Conservation (phyloP, 228 moss, liverwort and hornwort genomes). For the Sphagnum magellanicum region DNA sequence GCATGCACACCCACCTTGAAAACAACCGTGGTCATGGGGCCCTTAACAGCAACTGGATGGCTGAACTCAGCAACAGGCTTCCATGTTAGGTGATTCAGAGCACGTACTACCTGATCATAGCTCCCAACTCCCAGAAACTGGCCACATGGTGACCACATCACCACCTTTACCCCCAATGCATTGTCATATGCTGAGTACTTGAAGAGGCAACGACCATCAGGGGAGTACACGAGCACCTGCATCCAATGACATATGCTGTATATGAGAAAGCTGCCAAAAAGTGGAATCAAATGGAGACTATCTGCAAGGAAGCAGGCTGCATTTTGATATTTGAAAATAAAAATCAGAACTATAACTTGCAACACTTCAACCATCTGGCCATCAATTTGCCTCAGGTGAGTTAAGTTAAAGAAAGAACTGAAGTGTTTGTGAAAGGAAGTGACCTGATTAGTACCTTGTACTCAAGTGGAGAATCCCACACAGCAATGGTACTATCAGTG, state of each 20-base stretch:
- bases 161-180: constrained; percentile 87
- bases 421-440: neutral
- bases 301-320: too few relatives aligned
- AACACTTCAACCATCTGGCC: too few relatives aligned
- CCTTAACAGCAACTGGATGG: constrained; percentile 75
- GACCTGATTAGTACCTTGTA: constrained; percentile 64
- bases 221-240: constrained; percentile 92
- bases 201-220: constrained; percentile 93
- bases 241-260: neutral
- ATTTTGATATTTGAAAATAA: too few relatives aligned
- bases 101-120: constrained; percentile 89
- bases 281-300: too few relatives aligned
- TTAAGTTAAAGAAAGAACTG: too few relatives aligned
- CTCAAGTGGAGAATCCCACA: constrained; percentile 95
- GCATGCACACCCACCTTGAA: constrained; percentile 60
- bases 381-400: too few relatives aligned
- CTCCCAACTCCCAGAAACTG: constrained; percentile 95
- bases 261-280: neutral
- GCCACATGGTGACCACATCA: constrained; percentile 94
- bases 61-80: constrained; percentile 84
- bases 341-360: too few relatives aligned
- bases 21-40: constrained; percentile 71
- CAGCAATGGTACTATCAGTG: constrained; percentile 86
- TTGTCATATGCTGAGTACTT: constrained; percentile 92
- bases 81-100: constrained; percentile 83